Evolutionary conservation across 306 rosid genomes (phyloP), one percentile per base, ranked within the genome.

Genomic region (Malus domestica): DNA sequence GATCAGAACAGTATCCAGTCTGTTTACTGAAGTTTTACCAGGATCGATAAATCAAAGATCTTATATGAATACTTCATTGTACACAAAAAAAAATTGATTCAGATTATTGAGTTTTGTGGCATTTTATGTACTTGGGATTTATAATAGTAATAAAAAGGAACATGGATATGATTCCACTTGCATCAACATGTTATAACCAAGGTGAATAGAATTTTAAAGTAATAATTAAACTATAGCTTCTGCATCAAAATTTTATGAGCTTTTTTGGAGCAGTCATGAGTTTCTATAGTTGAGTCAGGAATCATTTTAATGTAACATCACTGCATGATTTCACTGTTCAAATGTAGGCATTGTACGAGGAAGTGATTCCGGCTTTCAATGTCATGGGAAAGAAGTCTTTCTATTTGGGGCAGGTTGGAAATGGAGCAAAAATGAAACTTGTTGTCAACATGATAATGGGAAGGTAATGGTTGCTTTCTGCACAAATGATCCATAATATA

Each of bases 391-490:
- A 92, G 86, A 92, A 85, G 70, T 89, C 97, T 68, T 93, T 93
- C 88, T 91, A 79, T 83, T 82, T 93, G 51, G 98, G 98, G 57
- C 85, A 91, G 83, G 93, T 91, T 76, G 98, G 98, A 83, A 91
- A 91, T 75, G 97, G 98, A 76, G 98, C 98, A 66, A 89, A 87
- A 85, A 93, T 93, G 98, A 93, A 93, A 83, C 97, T 93, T 57
- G 96, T 93, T 14, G 97, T 91, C 76, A 93, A 93, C 84, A 93
- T 93, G 98, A 87, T 92, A 84, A 93, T 93, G 98, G 98, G 98
- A 75, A 93, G 98, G 98, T 93, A 84, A 55, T 59, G 44, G 30
- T 68, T 78, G 61, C 59, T 33, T 68, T 78, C 46, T 63, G 19
- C 9, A 16, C 45, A 62, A 59, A 59, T 60, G 35, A n/a, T 69